Evolutionary conservation across 768 basidiomycete species (phyloP).

Genomic region (Mycena leptocephala): DNA sequence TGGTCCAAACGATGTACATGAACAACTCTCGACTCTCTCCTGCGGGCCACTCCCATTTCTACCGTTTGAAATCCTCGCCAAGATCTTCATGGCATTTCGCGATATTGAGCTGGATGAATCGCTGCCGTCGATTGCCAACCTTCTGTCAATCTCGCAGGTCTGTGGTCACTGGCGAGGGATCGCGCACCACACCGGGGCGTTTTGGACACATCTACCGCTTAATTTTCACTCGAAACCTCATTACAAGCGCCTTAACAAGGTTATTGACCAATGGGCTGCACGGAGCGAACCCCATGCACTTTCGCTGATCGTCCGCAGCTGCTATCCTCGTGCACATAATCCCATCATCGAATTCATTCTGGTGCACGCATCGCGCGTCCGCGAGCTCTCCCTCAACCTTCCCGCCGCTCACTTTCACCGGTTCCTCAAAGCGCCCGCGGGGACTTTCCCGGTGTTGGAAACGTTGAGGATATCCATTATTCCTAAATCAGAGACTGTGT

Average conservation of each 20-base stretch:
- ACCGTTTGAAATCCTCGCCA: constrained; percentile 6
- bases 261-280: background rate
- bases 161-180: background rate
- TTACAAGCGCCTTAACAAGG: background rate
- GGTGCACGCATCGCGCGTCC: background rate
- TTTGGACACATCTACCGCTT: background rate
- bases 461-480: background rate
- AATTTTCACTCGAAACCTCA: background rate
- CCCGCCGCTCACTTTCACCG: background rate
- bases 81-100: background rate
- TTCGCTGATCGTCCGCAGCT: background rate
- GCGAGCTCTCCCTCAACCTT: background rate
- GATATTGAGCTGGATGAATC: background rate
- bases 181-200: background rate
- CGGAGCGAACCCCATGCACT: background rate
- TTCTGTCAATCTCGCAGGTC: background rate
- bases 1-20: no score
- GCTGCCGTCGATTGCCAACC: background rate
- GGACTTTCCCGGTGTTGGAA: background rate
- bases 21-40: background rate
- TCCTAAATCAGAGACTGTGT: background rate
- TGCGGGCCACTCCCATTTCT: background rate
- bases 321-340: background rate
- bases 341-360: constrained; percentile 1
- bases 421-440: background rate